Evolutionary conservation across 2,329 filamentous ascomycete genomes (phyloP).

Genomic region (Penicillium paneum): DNA sequence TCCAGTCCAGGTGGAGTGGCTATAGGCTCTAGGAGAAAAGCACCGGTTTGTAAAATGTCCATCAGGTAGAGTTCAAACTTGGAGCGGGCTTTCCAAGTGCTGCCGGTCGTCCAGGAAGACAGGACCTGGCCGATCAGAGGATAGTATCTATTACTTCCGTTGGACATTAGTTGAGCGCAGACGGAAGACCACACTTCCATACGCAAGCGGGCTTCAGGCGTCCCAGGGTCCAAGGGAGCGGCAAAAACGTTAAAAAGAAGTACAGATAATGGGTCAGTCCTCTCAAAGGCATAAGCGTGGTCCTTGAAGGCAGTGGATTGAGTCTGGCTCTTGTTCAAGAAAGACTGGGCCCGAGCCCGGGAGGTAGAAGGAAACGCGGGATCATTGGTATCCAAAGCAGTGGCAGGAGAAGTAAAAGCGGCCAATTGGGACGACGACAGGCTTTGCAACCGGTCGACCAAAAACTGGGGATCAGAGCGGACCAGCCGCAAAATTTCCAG

Average conservation of each 20-base stretch:
- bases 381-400: constrained; percentile 75
- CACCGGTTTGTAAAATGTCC: constrained; percentile 88
- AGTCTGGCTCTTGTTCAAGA: constrained; percentile 36
- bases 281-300: constrained; percentile 80
- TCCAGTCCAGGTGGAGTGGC: constrained; percentile 73
- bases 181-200: constrained; percentile 85
- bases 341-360: constrained; percentile 42
- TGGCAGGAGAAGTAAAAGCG: constrained; percentile 72
- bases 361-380: constrained; percentile 72
- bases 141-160: constrained; percentile 72
- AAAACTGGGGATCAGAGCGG: constrained; percentile 80
- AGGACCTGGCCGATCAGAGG: constrained; percentile 79
- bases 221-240: constrained; percentile 77
- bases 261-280: constrained; percentile 79
- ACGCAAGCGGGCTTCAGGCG: constrained; percentile 73
- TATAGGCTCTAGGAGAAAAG: constrained; percentile 82
- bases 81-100: constrained; percentile 83
- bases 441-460: constrained; percentile 76
- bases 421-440: constrained; percentile 74
- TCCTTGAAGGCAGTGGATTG: constrained; percentile 65
- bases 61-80: constrained; percentile 94
- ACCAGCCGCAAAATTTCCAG: constrained; percentile 77
- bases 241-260: constrained; percentile 87
- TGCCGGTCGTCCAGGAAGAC: constrained; percentile 81
- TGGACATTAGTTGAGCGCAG: constrained; percentile 76